A percentile compares a stretch with the other conserved stretches of the same genome.
phyloP scores from a whole-genome alignment of 2,329 filamentous ascomycete species.

The Sodiomyces alkalinus region DNA sequence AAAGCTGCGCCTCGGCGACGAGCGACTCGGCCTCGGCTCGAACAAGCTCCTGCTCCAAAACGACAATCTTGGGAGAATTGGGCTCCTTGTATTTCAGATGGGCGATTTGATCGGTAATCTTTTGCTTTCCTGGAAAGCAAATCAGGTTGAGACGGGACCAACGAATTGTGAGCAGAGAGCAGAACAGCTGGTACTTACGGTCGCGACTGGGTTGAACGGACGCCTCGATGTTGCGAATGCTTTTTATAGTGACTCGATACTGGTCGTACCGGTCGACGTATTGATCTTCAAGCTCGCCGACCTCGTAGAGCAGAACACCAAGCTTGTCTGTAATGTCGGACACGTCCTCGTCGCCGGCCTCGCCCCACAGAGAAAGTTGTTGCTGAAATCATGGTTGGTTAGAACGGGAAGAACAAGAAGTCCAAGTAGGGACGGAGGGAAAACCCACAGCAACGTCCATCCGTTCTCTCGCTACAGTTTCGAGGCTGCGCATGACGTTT shows the following conservation, averaged over 20 bases:
- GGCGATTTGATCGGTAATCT: constrained; percentile 96
- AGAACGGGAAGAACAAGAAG: too few species aligned
- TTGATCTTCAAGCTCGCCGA: constrained; percentile 94
- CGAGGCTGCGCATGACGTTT: constrained; percentile 98
- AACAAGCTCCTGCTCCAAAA: constrained; percentile 95
- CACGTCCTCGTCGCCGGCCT: constrained; percentile 89
- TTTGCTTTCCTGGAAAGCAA: constrained; percentile 65
- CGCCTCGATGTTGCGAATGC: constrained; percentile 96
- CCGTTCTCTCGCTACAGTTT: constrained; percentile 83
- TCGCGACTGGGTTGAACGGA: constrained; percentile 96
- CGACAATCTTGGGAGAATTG: constrained; percentile 92
- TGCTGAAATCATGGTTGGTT: too few species aligned
- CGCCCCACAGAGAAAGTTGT: constrained; percentile 98
- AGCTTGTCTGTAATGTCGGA: constrained; percentile 99
- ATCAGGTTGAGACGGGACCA: background rate
- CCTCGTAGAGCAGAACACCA: constrained; percentile 93
- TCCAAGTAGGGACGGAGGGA: constrained; percentile 4
- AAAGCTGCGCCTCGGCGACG: constrained; percentile 92
- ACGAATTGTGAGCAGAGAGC: background rate
- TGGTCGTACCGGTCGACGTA: constrained; percentile 98
- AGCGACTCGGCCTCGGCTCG: constrained; percentile 98
- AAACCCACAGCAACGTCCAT: constrained; percentile 91
- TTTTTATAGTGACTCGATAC: constrained; percentile 98
- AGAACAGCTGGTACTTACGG: constrained; percentile 41
- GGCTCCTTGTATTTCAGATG: constrained; percentile 99